Evolutionary conservation across 2,329 filamentous ascomycete species (phyloP).

Genomic region (Penicillium carneum): DNA sequence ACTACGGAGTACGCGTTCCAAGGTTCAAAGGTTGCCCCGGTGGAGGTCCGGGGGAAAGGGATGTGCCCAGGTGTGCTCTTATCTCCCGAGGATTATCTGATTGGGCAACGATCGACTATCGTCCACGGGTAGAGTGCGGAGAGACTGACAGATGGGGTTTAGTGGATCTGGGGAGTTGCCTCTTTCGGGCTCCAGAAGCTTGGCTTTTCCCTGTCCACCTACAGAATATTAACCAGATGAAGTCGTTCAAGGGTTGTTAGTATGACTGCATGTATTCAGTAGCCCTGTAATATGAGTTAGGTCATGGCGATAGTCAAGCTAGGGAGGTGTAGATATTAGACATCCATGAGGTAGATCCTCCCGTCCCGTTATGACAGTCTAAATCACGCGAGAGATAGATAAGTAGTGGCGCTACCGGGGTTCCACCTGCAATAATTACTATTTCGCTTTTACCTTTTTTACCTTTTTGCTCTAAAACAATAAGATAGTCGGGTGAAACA

Average conservation of each 20-base stretch:
- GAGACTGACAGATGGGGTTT: constrained; percentile 25
- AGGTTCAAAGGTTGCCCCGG: too few species aligned
- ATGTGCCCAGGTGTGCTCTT: not conserved
- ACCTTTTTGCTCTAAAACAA: not conserved
- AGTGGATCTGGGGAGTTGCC: constrained; percentile 23
- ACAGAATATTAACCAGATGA: not conserved
- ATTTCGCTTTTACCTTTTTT: not conserved
- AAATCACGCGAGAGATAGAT: constrained; percentile 28
- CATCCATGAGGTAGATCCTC: constrained; percentile 19
- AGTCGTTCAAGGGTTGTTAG: not conserved
- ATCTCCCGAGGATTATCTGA: constrained; percentile 12
- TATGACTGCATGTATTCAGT: not conserved
- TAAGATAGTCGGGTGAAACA: constrained; percentile 2
- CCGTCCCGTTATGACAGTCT: constrained; percentile 28
- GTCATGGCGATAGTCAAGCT: not conserved
- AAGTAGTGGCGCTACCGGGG: constrained; percentile 14
- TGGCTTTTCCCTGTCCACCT: constrained; percentile 14
- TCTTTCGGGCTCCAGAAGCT: constrained; percentile 22
- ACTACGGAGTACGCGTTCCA: too few species aligned
- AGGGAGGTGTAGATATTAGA: not conserved
- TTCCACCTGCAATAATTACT: constrained; percentile 6
- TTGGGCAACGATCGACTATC: constrained; percentile 31
- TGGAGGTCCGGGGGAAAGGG: not conserved
- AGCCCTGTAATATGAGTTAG: not conserved
- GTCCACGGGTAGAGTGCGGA: constrained; percentile 28